Evolutionary conservation across 1,139 yeast genomes (phyloP).

Genomic region (Taphrina flavorubra): DNA sequence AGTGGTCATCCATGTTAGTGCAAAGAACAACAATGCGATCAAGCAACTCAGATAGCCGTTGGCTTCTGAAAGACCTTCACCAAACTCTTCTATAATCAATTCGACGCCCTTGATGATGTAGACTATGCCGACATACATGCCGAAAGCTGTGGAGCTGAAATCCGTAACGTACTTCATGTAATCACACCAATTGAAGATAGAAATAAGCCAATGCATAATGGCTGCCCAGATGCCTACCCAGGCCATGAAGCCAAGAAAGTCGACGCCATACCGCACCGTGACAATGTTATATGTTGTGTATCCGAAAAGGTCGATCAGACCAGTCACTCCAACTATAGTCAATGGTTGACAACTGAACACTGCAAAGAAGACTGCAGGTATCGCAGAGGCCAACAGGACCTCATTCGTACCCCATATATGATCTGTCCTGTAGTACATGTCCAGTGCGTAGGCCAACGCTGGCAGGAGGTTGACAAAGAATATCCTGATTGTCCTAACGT

Average conservation of each 20-base stretch:
- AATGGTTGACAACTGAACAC: conserved; percentile 85
- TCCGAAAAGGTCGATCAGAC: conserved; percentile 84
- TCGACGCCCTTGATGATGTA: conserved; percentile 91
- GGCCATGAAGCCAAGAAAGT: conserved; percentile 90
- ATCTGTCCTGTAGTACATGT: conserved; percentile 85
- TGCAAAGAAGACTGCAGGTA: conserved; percentile 91
- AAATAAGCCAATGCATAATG: conserved; percentile 76
- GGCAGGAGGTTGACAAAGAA: conserved; percentile 61
- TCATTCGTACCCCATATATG: conserved; percentile 91
- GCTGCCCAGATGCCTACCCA: conserved; percentile 94
- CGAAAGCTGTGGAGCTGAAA: conserved; percentile 92
- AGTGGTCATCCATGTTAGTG: conserved; percentile 72
- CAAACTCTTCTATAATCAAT: conserved; percentile 73
- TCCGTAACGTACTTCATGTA: conserved; percentile 74
- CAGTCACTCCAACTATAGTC: conserved; percentile 97
- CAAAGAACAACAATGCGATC: conserved; percentile 71
- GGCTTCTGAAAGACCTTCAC: conserved; percentile 52
- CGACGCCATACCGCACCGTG: conserved; percentile 61
- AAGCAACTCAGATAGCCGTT: conserved; percentile 79
- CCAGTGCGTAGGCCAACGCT: conserved; percentile 95
- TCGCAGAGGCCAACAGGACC: conserved; percentile 77
- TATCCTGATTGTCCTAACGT: conserved; percentile 27
- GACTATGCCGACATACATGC: conserved; percentile 86
- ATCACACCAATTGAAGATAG: conserved; percentile 71
- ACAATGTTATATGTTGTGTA: conserved; percentile 87